phyloP scores from a whole-genome alignment of 352 stramenopile species.

The Blastocystis sp. region DNA sequence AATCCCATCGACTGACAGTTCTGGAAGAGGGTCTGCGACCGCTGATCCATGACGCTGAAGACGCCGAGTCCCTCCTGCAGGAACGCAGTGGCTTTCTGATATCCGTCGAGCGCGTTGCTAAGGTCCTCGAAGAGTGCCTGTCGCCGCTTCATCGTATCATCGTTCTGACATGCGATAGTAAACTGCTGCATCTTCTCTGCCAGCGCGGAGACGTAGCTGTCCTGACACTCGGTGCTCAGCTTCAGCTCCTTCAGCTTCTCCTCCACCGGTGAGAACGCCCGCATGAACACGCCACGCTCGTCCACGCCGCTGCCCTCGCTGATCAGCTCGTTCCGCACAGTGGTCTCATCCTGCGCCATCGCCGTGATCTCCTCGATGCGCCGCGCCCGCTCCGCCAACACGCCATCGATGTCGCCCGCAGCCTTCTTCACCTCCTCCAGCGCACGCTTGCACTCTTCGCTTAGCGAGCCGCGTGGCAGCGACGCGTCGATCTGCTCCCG shows the following conservation, averaged over 20 bases:
- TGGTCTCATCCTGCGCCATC: conserved; percentile 4
- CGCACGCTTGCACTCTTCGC: not conserved
- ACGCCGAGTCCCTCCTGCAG: not conserved
- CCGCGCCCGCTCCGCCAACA: not conserved
- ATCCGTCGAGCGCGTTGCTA: not conserved
- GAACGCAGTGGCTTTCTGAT: not conserved
- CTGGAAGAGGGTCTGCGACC: not conserved
- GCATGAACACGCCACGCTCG: not conserved
- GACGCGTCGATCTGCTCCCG: not conserved
- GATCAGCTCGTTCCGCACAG: not conserved
- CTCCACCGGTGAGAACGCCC: not conserved
- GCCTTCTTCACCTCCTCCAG: not conserved
- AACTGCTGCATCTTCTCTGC: not conserved
- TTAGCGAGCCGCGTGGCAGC: not conserved
- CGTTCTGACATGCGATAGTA: not conserved
- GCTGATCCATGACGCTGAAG: not conserved
- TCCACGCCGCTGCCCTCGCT: not conserved
- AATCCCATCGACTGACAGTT: no score
- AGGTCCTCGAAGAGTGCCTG: not conserved
- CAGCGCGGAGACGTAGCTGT: not conserved
- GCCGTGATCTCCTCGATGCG: not conserved
- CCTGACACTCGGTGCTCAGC: not conserved
- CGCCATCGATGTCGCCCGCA: not conserved
- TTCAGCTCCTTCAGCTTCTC: not conserved
- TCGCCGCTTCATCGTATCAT: not conserved